Percentiles rank a stretch among this genome's conserved stretches.
Conservation (phyloP, 176 grass and related monocot species). For the Cenchrus purpureus region DNA sequence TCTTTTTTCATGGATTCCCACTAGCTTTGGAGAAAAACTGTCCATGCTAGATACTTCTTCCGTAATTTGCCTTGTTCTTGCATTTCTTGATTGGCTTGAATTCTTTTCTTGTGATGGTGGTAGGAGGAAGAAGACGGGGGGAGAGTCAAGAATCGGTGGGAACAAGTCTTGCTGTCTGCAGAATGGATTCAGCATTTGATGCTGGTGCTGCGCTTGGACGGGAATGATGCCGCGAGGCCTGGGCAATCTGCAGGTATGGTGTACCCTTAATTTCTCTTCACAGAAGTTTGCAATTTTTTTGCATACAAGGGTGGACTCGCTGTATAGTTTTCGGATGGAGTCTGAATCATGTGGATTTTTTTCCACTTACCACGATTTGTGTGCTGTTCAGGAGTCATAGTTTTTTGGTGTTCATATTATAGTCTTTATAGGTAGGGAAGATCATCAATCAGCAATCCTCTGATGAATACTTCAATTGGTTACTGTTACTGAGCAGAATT, state of each 20-base stretch:
- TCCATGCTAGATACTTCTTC: not conserved
- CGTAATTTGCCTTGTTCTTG: not conserved
- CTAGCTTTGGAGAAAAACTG: not conserved
- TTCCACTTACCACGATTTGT: not conserved
- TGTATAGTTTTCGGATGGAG: not conserved
- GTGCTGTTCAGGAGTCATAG: not conserved
- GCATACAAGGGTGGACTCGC: not conserved
- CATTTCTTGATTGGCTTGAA: slow-evolving; percentile 17
- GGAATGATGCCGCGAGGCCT: slow-evolving; percentile 21
- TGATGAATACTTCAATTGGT: not conserved
- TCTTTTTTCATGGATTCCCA: slow-evolving; percentile 21
- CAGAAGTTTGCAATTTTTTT: slow-evolving; percentile 14
- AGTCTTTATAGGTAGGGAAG: no score
- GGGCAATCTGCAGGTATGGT: slow-evolving; percentile 37
- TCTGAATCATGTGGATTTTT: slow-evolving; percentile 7
- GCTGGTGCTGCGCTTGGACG: not conserved
- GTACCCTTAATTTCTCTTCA: not conserved
- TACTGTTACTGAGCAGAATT: not conserved
- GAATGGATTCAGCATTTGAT: slow-evolving; percentile 47
- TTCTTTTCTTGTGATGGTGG: slow-evolving; percentile 1
- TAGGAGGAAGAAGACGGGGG: not conserved
- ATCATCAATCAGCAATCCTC: not conserved
- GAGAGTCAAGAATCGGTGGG: not conserved
- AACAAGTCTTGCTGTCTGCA: slow-evolving; percentile 14
- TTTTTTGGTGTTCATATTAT: not conserved